Evolutionary conservation across 148 eudicot species (phyloP), one percentile per base, ranked within the genome.

Genomic region (Euryodendron excelsum): DNA sequence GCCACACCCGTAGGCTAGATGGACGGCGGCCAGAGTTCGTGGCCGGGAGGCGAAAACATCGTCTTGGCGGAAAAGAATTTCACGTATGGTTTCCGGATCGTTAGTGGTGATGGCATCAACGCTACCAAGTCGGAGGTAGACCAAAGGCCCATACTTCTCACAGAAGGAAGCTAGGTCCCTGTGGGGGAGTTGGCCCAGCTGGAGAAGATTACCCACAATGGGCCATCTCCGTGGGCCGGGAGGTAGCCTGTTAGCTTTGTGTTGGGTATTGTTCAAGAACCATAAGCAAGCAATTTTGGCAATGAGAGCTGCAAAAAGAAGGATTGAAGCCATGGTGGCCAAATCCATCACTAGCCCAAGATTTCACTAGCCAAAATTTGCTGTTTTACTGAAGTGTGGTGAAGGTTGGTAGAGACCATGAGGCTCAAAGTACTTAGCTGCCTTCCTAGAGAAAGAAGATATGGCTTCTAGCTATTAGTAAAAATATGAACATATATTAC

Each of bases 71-170:
- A 86, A 62, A 3, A 96, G 89, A 27, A 96, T 93, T 64, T 93
- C 95, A 0, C 93, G 92, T 30, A 96, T 93, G 3, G 86, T 93
- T 1, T 92, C 84, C 0, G 99, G 99, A 58, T 96, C 92, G 21
- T 92, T 93, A 74, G 99, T 96, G 76, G 99, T 96, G 84, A 96
- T 90, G 5, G 95, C 99, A 5, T 86, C 97, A 10, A 96, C 97
- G 21, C 68, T 86, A 5, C 99, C 98, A 0, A 96, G 89, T 27
- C 79, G 89, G 56, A 96, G 84, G 84, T 92, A 96, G 31, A 96
- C 99, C 47, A 96, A 47, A 1, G 98, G 94, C 53, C 99, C 99
- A 58, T 93, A 93, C 63, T 85, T 83, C 23, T 89, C 89, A 31
- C 97, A 93, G 3, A 93, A 85, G 18, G 89, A 81, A 72, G 99